Conservation (phyloP, 2,329 filamentous ascomycete species). For the Dissoconium aciculare region DNA sequence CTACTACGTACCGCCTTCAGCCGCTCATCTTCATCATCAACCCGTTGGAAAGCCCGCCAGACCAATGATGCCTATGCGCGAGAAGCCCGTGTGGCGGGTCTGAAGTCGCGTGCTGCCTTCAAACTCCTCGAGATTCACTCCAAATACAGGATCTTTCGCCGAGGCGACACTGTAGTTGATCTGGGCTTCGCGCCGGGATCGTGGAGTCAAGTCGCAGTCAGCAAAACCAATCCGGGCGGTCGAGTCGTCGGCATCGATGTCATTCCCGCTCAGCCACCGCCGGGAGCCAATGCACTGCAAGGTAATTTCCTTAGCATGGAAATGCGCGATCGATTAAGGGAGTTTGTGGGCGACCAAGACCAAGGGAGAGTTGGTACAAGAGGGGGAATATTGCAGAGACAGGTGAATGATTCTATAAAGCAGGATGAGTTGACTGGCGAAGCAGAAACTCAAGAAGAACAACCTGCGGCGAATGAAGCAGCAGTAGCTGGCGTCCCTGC, state of each 20-base stretch:
- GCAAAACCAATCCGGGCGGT: constrained; percentile 54
- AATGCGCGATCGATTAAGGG: constrained; percentile 62
- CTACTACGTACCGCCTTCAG: constrained; percentile 1
- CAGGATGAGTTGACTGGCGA: constrained; percentile 19
- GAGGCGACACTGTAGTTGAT: constrained; percentile 77
- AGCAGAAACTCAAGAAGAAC: constrained; percentile 8
- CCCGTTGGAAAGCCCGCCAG: constrained; percentile 72
- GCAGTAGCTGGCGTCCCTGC: background rate
- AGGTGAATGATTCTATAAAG: constrained; percentile 31
- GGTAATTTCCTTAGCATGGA: constrained; percentile 71
- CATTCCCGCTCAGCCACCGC: constrained; percentile 79
- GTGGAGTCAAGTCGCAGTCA: constrained; percentile 64
- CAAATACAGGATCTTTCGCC: constrained; percentile 63
- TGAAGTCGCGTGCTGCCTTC: constrained; percentile 86
- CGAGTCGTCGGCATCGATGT: constrained; percentile 85
- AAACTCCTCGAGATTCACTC: constrained; percentile 84
- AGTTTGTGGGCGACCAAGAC: constrained; percentile 54
- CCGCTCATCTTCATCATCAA: constrained; percentile 42
- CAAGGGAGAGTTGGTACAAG: constrained; percentile 34
- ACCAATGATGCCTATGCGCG: constrained; percentile 54
- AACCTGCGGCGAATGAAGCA: constrained; percentile 5
- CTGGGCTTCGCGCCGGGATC: constrained; percentile 62
- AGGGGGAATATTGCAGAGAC: constrained; percentile 50
- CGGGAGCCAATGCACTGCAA: constrained; percentile 85
- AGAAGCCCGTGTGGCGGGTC: constrained; percentile 59